Evolutionary conservation across 1,139 yeast species (phyloP).

Genomic region (Meyerozyma carpophila): DNA sequence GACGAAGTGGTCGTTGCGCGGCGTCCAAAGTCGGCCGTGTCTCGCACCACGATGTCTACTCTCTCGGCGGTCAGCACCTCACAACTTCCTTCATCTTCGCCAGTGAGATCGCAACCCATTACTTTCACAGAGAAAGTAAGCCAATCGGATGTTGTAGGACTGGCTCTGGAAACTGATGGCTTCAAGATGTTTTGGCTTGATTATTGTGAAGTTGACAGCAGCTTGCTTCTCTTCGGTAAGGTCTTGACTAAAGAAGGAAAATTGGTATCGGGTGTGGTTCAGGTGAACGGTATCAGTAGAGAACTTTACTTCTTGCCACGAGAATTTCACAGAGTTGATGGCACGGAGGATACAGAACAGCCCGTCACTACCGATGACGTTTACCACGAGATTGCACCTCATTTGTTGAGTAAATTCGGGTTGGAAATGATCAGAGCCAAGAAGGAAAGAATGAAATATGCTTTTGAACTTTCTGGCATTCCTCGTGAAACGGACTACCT

Average conservation of each 20-base stretch:
- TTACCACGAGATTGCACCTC: conserved; percentile 68
- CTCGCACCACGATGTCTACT: conserved; percentile 14
- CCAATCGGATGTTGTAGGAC: conserved; percentile 35
- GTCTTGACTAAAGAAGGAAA: conserved; percentile 54
- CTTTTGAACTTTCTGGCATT: conserved; percentile 77
- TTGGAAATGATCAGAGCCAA: conserved; percentile 61
- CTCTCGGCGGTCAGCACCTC: conserved; percentile 19
- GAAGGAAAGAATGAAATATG: conserved; percentile 73
- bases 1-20: conserved; percentile 48
- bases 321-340: conserved; percentile 21
- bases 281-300: conserved; percentile 63
- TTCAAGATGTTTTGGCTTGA: conserved; percentile 89
- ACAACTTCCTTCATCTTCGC: conserved; percentile 20
- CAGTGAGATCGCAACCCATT: conserved; percentile 16
- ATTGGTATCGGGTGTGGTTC: conserved; percentile 72
- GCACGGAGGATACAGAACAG: conserved; percentile 20
- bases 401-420: conserved; percentile 58
- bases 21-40: conserved; percentile 37
- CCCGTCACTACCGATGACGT: conserved; percentile 58
- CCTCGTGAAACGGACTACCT: conserved; percentile 77
- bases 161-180: conserved; percentile 32
- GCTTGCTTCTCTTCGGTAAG: conserved; percentile 81
- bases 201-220: conserved; percentile 69
- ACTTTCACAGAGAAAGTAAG: conserved; percentile 41
- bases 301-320: conserved; percentile 80